Base-by-base conservation (phyloP, 768 basidiomycete genomes). In the Trametes cubensis region DNA sequence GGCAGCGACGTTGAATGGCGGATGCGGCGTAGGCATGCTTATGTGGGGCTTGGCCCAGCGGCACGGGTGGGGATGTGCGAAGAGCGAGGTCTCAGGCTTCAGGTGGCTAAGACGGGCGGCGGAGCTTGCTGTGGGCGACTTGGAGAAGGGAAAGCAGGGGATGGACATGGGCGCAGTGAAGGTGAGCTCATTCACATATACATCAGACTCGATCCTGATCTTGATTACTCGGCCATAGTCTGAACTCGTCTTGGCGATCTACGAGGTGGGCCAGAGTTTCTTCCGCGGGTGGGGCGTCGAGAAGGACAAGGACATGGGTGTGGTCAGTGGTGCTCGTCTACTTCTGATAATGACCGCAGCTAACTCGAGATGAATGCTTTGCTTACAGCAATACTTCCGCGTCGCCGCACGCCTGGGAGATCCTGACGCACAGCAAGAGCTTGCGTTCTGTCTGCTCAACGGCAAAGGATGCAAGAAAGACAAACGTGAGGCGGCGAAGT, bases 241-340 rank as follows among this genome's bases (percentile, higher is more conserved):
- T 23, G 94, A 95, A 73, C 82, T 96, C 15, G 87, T 94, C 20
- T 79, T 95, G 21, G 92, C 94, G 0, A 90, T 95, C 48, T 92
- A 94, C 70, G 94, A 95, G 75, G 92, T 95, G 4, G 94, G 92
- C 0, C 91, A 93, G 73, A 94, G 92, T 71, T 96, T 94, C 75
- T 91, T 90, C 71, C 91, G 93, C 54, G 94, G 94, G 1, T 95
- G 94, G 93, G 94, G 94, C 8, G 87, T 93, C 14, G 71, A 76
- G 28, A 92, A 92, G 72, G 92, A 95, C 74, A 88, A 90, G 77
- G 92, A 89, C 80, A 92, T 95, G 91, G 92, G 84, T 6, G 86
- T 93, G 25, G 89, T 91, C 72, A 58, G 89, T 82, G 11, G 48
- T 13, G 6, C 25, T 50, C 48, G 30, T 46, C 55, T 58, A 34